Conservation (phyloP, 768 basidiomycete species). For the Pholiota conissans region DNA sequence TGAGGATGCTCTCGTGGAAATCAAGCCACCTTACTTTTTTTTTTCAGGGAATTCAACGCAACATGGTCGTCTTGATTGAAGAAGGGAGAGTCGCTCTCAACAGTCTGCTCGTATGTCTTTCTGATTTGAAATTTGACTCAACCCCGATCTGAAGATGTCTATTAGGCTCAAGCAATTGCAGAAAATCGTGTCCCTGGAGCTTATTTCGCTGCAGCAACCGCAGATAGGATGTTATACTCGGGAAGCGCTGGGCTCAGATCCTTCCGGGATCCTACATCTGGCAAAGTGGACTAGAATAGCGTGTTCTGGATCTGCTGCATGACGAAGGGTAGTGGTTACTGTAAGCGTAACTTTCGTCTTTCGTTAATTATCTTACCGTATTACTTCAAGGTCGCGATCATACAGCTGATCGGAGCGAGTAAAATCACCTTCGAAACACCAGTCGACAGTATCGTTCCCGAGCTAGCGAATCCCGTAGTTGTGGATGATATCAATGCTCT, state of each 20-base stretch:
- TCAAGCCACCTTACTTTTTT: not conserved
- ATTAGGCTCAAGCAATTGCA: conserved; percentile 18
- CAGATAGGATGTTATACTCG: conserved; percentile 24
- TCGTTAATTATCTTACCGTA: not conserved
- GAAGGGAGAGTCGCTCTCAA: conserved; percentile 13
- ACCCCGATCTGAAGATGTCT: not conserved
- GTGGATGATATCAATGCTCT: conserved; percentile 14
- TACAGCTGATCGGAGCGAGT: conserved; percentile 35
- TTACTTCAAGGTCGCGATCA: conserved; percentile 24
- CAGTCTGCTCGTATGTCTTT: conserved; percentile 12
- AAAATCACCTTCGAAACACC: conserved; percentile 29
- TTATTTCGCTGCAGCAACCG: conserved; percentile 22
- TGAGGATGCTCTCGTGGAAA: not conserved
- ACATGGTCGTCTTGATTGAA: conserved; percentile 10
- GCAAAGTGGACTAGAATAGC: conserved; percentile 23
- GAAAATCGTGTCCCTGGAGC: conserved; percentile 25
- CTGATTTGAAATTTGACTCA: not conserved
- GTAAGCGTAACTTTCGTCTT: conserved; percentile 12
- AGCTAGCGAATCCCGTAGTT: conserved; percentile 28
- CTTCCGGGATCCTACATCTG: conserved; percentile 25
- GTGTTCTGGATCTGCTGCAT: conserved; percentile 35
- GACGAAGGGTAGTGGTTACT: conserved; percentile 28
- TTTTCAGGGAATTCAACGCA: not conserved
- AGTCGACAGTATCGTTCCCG: conserved; percentile 25
- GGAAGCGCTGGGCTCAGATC: conserved; percentile 22